phyloP scores from a whole-genome alignment of 2,329 filamentous ascomycete species.

The Aspergillus novoparasiticus region DNA sequence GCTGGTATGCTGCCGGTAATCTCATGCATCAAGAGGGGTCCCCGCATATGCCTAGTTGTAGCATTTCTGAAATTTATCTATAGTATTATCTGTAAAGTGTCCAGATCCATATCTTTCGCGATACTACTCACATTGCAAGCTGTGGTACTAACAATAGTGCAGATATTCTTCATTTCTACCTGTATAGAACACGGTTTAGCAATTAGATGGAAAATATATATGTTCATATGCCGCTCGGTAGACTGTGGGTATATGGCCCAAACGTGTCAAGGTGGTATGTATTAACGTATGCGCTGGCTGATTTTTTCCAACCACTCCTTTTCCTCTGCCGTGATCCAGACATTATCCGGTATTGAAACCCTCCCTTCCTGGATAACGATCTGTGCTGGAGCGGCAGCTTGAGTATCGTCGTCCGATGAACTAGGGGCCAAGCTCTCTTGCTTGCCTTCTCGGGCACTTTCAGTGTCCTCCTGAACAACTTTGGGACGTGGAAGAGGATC shows the following conservation, averaged over 20 bases:
- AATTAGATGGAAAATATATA: too few species aligned
- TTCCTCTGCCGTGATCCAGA: slow-evolving; percentile 38
- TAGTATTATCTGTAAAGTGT: too few species aligned
- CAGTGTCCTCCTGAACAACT: slow-evolving; percentile 17
- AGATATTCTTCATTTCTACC: too few species aligned
- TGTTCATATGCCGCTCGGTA: not conserved
- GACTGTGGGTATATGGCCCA: not conserved
- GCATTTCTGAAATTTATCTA: too few species aligned
- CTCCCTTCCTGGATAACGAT: slow-evolving; percentile 34
- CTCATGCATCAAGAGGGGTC: not conserved
- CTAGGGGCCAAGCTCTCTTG: slow-evolving; percentile 18
- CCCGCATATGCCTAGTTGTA: too few species aligned
- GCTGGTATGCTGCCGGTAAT: not conserved
- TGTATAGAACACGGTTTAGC: too few species aligned
- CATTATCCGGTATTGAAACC: slow-evolving; percentile 36
- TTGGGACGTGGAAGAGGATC: slow-evolving; percentile 25
- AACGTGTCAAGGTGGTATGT: not conserved
- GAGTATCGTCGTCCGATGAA: slow-evolving; percentile 25
- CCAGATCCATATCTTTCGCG: too few species aligned
- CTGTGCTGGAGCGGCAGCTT: slow-evolving; percentile 25
- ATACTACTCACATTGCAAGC: too few species aligned
- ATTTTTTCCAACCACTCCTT: slow-evolving; percentile 34
- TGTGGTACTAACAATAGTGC: too few species aligned
- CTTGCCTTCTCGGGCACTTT: slow-evolving; percentile 22
- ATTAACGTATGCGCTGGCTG: slow-evolving; percentile 35